Conservation (phyloP, 306 rosid genomes). For the Cucurbita ficifolia region DNA sequence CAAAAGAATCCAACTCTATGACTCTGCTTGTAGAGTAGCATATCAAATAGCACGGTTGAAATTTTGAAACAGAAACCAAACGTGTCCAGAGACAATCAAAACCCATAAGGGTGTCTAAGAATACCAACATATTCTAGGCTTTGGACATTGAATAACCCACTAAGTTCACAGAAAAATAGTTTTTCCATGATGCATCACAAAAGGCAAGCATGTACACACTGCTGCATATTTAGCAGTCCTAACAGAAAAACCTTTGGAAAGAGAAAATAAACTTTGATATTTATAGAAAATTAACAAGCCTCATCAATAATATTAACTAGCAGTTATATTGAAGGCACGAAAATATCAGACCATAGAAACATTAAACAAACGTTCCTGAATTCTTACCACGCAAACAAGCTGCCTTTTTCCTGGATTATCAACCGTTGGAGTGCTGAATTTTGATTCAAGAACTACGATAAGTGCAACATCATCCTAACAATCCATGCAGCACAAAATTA, state of each 20-base stretch:
- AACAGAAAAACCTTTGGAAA: neutral
- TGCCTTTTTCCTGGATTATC: slow-evolving; percentile 83
- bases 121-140: neutral
- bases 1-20: neutral
- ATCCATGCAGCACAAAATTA: slow-evolving; percentile 6
- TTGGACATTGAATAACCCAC: neutral
- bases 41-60: neutral
- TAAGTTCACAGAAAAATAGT: neutral
- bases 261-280: neutral
- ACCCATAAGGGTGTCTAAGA: neutral
- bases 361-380: neutral
- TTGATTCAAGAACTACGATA: slow-evolving; percentile 87
- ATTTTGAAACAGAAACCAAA: slow-evolving; percentile 1
- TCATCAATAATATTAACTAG: neutral
- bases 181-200: neutral
- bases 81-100: neutral
- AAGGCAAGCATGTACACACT: neutral
- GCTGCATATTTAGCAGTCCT: neutral
- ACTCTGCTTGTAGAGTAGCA: neutral
- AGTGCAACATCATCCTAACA: slow-evolving; percentile 89
- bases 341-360: neutral
- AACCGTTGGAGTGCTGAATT: slow-evolving; percentile 63
- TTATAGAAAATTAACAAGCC: neutral
- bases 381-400: slow-evolving; percentile 92
- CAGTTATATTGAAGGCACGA: neutral